Evolutionary conservation across 345 rosid genomes (phyloP).

Genomic region (Rhodamnia rubescens): DNA sequence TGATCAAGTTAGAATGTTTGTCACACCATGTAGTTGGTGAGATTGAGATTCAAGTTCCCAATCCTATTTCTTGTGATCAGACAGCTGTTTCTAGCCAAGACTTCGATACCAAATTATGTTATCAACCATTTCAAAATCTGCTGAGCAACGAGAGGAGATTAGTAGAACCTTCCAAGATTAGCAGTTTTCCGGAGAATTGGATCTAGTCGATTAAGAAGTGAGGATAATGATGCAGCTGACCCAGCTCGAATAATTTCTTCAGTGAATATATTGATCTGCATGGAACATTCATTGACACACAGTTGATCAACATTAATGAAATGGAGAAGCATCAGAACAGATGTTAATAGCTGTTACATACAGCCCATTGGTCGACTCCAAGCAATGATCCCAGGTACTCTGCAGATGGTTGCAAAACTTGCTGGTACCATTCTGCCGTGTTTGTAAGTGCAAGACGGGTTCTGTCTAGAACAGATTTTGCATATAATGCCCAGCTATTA

Average conservation of each 20-base stretch:
- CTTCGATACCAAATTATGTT: not conserved
- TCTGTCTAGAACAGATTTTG: conserved; percentile 94
- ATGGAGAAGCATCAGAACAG: not conserved
- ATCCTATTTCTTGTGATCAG: not conserved
- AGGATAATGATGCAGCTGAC: conserved; percentile 86
- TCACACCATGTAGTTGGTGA: not conserved
- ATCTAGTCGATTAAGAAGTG: conserved; percentile 82
- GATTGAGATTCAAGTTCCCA: not conserved
- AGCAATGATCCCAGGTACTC: conserved; percentile 89
- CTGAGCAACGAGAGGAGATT: not conserved
- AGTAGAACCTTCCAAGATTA: conserved; percentile 81
- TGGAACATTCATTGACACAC: not conserved
- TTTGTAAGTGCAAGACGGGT: conserved; percentile 78
- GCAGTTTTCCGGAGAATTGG: conserved; percentile 94
- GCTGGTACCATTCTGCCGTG: conserved; percentile 85
- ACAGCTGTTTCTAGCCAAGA: not conserved
- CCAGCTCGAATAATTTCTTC: conserved; percentile 98
- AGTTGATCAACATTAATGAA: not conserved
- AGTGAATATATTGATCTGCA: conserved; percentile 79
- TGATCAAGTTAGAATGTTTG: not conserved
- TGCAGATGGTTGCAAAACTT: conserved; percentile 87
- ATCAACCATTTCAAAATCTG: not conserved
- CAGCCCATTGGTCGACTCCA: conserved; percentile 79
- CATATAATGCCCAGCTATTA: conserved; percentile 78
- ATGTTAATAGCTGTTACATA: conserved; percentile 25